Base-by-base conservation (phyloP, 2,329 filamentous ascomycete species). In the Aspergillus proliferans region DNA sequence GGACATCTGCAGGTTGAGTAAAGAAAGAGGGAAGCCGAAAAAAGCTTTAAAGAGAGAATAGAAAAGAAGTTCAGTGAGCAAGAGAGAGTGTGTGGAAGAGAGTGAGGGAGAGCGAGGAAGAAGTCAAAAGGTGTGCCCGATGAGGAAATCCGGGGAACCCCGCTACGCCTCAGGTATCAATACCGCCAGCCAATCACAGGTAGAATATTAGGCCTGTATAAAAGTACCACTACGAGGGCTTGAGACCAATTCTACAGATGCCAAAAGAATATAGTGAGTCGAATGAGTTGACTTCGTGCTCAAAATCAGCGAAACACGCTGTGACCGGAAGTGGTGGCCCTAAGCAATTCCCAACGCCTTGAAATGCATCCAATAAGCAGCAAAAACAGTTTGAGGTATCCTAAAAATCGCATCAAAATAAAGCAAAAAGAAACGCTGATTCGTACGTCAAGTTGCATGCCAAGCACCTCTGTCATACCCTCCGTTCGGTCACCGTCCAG, bases 401-500 rank as follows among this genome's bases (percentile, higher is more conserved):
- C 36, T 24, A 12, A 9, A 30, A 48, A 51, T 26, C 6, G 19
- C 26, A 45, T 18, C 41, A 48, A 38, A 43, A 21, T 41, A 43
- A 28, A 44, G 45, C 50, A 43, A 39, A 43, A 9, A 43, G 40
- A 24, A 34, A 39, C 28, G 33, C 22, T 30, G 26, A 30, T 30
- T 30, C 26, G 26, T 30, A 12, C 30, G 30, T 39, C 38, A 30
- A 34, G 43, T 28, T 6, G 22, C 3, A 14, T 40, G 22, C 22
- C 21, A 15, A 26, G 22, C 21, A 9, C 7, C 12, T 26, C 22
- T 43, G 3, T 50, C 40, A 55, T 39, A 49, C 40, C 9, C 58
- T 56, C 38, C 60, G 61, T 50, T 71, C 68, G 7, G 66, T 58
- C 44, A 71, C 59, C 2, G 69, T 70, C 69, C 68, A 71, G 46